These are phyloP conservation scores for Diversispora eburnea DNA, from an alignment of 192 early-diverging fungal species.

Conservation along the genomic window DNA sequence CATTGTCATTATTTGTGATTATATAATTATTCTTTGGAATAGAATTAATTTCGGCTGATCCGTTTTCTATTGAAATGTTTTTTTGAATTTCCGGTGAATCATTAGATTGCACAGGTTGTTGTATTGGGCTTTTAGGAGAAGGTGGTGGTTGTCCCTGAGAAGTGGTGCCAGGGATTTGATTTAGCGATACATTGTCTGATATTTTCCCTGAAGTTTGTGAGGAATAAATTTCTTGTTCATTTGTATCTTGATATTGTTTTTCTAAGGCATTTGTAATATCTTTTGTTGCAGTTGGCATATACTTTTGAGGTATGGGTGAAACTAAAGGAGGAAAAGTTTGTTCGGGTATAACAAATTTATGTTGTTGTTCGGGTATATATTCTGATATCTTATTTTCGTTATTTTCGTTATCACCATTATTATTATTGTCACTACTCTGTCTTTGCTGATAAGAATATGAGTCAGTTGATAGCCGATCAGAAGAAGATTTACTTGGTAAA, in stretches of 20 bases:
- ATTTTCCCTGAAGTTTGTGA: neutral
- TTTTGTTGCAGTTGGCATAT: conserved; percentile 14
- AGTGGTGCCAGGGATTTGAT: neutral
- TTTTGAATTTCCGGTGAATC: too few relatives aligned
- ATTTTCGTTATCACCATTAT: neutral
- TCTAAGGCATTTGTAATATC: conserved; percentile 21
- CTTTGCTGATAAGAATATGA: neutral
- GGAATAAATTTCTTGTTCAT: neutral
- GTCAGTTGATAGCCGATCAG: too few relatives aligned
- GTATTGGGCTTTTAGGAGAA: too few relatives aligned
- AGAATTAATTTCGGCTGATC: too few relatives aligned
- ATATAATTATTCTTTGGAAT: too few relatives aligned
- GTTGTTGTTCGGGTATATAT: neutral
- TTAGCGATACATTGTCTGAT: neutral
- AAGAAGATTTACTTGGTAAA: neutral
- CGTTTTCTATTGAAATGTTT: too few relatives aligned
- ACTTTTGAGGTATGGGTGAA: conserved; percentile 27
- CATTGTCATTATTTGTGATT: too few relatives aligned
- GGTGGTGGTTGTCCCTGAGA: too few relatives aligned
- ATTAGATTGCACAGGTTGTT: too few relatives aligned
- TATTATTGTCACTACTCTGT: neutral
- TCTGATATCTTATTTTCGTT: neutral
- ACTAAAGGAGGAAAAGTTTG: conserved; percentile 18
- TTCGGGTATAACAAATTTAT: neutral
- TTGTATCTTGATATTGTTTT: neutral